Conservation (phyloP, 169 alveolate genomes). For the Cryptosporidium sp. region DNA sequence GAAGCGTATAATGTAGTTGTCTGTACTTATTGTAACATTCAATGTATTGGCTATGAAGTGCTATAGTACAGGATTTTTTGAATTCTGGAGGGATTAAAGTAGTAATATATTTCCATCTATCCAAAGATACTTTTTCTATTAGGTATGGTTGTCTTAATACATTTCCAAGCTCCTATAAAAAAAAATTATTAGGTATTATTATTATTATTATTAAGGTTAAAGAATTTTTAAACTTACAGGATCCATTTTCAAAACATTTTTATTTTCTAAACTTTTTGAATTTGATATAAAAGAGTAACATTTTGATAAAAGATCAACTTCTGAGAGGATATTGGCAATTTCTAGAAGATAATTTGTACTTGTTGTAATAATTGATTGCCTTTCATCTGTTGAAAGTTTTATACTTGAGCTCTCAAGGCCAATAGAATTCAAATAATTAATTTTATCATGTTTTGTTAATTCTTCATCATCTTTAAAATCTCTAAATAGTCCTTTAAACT, state of each 20-base stretch:
- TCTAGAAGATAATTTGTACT: constrained; percentile 37
- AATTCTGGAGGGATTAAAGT: constrained; percentile 36
- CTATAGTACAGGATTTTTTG: constrained; percentile 53
- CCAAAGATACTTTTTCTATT: constrained; percentile 39
- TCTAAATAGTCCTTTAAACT: constrained; percentile 52
- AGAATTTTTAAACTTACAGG: constrained; percentile 40
- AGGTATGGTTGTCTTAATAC: constrained; percentile 23
- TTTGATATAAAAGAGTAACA: constrained; percentile 33
- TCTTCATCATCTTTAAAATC: constrained; percentile 39
- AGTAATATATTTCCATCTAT: constrained; percentile 26
- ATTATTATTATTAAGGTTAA: not conserved
- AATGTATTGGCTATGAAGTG: constrained; percentile 59
- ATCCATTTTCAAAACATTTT: constrained; percentile 32
- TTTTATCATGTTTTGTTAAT: constrained; percentile 41
- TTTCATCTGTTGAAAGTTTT: constrained; percentile 64
- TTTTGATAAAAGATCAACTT: constrained; percentile 43
- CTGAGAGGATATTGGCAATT: constrained; percentile 51
- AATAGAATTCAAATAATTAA: constrained; percentile 24
- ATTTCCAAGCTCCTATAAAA: constrained; percentile 32
- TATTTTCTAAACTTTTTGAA: constrained; percentile 12
- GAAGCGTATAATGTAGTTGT: constrained; percentile 67
- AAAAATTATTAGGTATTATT: not conserved
- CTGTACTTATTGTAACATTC: constrained; percentile 55
- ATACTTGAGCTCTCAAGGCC: not conserved
- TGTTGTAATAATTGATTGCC: constrained; percentile 51